Base-by-base conservation (phyloP, 2,329 filamentous ascomycete species). In the Penicillium sp. region DNA sequence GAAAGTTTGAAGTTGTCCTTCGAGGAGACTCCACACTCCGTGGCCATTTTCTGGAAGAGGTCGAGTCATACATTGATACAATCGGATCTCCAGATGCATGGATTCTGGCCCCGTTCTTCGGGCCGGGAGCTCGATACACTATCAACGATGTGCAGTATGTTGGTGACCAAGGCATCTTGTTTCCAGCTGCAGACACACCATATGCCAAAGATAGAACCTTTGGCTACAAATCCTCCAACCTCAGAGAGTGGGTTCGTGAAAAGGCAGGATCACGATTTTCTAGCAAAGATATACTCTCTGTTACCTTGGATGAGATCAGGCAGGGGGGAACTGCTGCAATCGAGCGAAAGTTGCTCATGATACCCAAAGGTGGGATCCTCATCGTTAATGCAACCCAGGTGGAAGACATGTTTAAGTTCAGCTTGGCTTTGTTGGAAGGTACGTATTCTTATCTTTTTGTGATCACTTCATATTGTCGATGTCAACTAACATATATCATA, bases 141-240 rank as follows among this genome's bases (percentile, higher is more conserved):
- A 36, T 46, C 44, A 11, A 36, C 21, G 44, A 46, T 18, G 11
- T 46, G 21, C 44, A 46, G 18, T 46, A 46, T 10, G 44, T 46
- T 16, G 44, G 29, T 16, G 44, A 46, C 31, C 29, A 18, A 36
- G 31, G 24, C 21, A 24, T 31, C 13, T 31, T 46, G 5, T 6
- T 46, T 16, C 44, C 44, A 36, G 44, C 44, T 7, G 44, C 44
- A n/a, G 36, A 36, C 11, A 46, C 44, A n/a, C 31, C 44, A 24
- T 46, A 34, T 4, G 44, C 44, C 18, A 36, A 46, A 18, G 44
- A 36, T 24, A 24, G 13, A 36, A 46, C 44, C 18, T 46, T 46
- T 46, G 44, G 44, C 29, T 46, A 46, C 44, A 46, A 8, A 46
- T 46, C 44, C 18, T 46, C 44, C 22, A 46, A 46, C 36, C 44